Percentiles rank a stretch among this genome's conserved stretches.
Conservation (phyloP, 225 moss, liverwort and hornwort species). For the Ulota crispa region DNA sequence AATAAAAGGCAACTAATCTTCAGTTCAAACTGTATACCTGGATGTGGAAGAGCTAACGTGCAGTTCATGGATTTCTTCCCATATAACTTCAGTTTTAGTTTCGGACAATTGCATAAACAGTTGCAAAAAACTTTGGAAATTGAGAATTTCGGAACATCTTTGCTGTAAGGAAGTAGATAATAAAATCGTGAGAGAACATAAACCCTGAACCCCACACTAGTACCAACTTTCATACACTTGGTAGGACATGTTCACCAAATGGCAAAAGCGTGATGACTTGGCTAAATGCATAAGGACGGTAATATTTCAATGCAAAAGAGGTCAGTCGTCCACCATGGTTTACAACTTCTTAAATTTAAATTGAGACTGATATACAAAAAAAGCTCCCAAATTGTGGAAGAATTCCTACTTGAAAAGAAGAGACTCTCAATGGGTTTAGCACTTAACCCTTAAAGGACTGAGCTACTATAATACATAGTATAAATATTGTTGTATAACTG, state of each 20-base stretch:
- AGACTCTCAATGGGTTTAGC: background rate
- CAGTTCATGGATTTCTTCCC: background rate
- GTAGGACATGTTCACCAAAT: too few species aligned
- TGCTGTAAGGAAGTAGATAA: background rate
- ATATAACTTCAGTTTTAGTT: background rate
- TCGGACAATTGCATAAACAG: background rate
- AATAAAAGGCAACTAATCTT: constrained; percentile 28
- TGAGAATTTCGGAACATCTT: background rate
- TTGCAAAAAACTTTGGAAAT: background rate
- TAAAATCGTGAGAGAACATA: background rate
- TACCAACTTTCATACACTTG: too few species aligned
- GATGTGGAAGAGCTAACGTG: background rate
- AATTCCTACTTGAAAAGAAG: background rate
- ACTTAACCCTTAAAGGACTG: too few species aligned
- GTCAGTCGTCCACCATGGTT: too few species aligned
- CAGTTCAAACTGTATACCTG: background rate
- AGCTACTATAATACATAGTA: too few species aligned
- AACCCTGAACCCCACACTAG: too few species aligned
- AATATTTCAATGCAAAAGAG: too few species aligned
- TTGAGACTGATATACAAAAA: too few species aligned
- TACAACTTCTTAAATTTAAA: too few species aligned
- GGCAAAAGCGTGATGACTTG: too few species aligned
- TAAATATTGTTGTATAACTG: too few species aligned
- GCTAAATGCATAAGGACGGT: too few species aligned
- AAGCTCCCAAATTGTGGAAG: background rate